Evolutionary conservation across 148 eudicot genomes (phyloP).

Genomic region (Vaccinium myrtillus): DNA sequence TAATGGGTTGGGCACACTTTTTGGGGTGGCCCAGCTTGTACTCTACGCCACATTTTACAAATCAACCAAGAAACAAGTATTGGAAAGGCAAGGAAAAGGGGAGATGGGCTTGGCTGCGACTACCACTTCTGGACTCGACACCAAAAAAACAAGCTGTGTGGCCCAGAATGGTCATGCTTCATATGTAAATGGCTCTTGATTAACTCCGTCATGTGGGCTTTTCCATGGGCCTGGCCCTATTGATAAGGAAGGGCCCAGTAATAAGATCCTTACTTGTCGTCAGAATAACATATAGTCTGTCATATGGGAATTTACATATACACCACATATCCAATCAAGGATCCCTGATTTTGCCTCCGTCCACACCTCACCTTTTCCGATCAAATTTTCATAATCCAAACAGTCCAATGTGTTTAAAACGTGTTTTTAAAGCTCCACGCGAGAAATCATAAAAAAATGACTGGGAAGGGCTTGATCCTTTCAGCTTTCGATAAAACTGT

Average conservation of each 20-base stretch:
- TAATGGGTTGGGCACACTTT: slow-evolving; percentile 63
- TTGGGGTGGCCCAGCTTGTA: slow-evolving; percentile 59
- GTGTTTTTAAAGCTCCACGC: too few relatives aligned
- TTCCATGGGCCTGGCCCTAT: neutral
- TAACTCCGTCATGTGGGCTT: neutral
- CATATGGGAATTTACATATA: too few relatives aligned
- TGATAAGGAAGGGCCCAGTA: neutral
- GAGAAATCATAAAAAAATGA: too few relatives aligned
- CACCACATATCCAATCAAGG: too few relatives aligned
- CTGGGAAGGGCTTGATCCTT: too few relatives aligned
- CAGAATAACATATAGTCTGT: too few relatives aligned
- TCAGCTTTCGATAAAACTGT: too few relatives aligned
- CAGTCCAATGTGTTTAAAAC: too few relatives aligned
- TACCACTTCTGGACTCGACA: neutral
- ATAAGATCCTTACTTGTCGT: too few relatives aligned
- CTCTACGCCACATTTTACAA: slow-evolving; percentile 61
- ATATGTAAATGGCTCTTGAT: neutral
- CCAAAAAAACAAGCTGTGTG: slow-evolving; percentile 10
- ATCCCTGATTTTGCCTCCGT: too few relatives aligned
- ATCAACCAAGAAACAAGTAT: slow-evolving; percentile 49
- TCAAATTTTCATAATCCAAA: too few relatives aligned
- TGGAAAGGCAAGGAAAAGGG: slow-evolving; percentile 42
- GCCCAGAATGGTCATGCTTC: neutral
- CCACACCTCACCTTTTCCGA: too few relatives aligned
- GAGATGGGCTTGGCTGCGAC: slow-evolving; percentile 44